phyloP scores from a whole-genome alignment of 169 alveolate species.

The Eimeria maxima region DNA sequence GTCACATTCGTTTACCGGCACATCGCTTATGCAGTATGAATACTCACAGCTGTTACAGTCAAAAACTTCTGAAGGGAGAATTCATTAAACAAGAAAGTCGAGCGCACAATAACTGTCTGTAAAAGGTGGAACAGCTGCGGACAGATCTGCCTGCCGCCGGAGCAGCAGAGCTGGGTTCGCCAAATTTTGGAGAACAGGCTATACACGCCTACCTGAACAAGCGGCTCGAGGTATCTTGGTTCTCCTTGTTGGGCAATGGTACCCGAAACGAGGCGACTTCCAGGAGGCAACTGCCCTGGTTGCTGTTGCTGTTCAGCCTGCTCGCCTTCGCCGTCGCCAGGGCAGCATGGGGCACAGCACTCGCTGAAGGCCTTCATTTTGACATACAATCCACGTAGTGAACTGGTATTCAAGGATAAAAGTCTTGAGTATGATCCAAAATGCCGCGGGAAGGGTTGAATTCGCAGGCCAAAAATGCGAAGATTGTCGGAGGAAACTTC shows the following conservation, averaged over 20 bases:
- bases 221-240: conserved; percentile 82
- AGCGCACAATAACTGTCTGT: background rate
- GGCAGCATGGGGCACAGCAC: conserved; percentile 75
- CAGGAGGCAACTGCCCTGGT: conserved; percentile 69
- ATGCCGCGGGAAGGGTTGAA: background rate
- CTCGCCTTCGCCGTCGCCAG: conserved; percentile 73
- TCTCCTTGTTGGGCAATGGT: conserved; percentile 80
- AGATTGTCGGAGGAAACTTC: background rate
- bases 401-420: background rate
- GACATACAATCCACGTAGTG: background rate
- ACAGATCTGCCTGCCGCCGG: background rate
- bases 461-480: background rate
- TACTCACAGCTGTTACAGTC: background rate
- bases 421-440: background rate
- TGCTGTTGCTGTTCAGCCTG: conserved; percentile 71
- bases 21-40: background rate
- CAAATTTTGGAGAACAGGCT: background rate
- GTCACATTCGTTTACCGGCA: background rate
- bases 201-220: conserved; percentile 73
- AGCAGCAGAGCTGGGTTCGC: background rate
- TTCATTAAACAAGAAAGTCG: background rate
- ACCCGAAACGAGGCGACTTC: conserved; percentile 82
- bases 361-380: conserved; percentile 71
- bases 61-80: background rate
- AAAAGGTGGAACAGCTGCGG: background rate